Base-by-base conservation (phyloP, 495 filamentous ascomycete genomes). In the Aspergillus coremiiformis region DNA sequence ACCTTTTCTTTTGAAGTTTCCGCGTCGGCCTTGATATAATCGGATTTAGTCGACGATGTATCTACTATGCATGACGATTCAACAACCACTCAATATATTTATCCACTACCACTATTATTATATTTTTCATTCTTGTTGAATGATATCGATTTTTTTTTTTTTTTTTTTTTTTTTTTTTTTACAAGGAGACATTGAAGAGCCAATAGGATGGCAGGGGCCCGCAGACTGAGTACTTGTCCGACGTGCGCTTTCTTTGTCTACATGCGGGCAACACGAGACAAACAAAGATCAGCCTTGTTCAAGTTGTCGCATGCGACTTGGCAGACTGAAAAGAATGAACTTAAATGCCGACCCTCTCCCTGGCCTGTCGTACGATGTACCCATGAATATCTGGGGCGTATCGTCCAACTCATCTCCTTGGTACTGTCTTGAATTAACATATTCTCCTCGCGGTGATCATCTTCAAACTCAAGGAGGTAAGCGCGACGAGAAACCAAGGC, bases 1-100 rank as follows among this genome's bases (percentile, higher is more conserved):
- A 63, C 59, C 61, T 60, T 45, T 52, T 50, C 33, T 33, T 46
- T 44, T 58, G 21, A 35, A n/a, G 11, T 41, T 21, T 41, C 8
- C 17, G 8, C 17, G 20, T 41, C 17, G 15, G 7, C 37, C 21
- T 41, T 12, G 14, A 15, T 41, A 41, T 41, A 41, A 15, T 41
- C 19, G 37, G 17, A 21, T 52, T 44, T 51, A 41, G 47, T 47
- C 39, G 26, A 47, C 26, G 42, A 50, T 52, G 45, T 52, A 57
- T 57, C 30, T 52, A 52, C 43, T 42, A 51, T 51, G 48, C 37
- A 51, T 51, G 35, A 51, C 32, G 48, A 51, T 43, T 39, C 24
- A 22, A 47, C 24, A 14, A 33, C 21, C 37, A 20, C 1, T 6
- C 37, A 11, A 41, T 35, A 35, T 35, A 35, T 41, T 7, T 20